Conservation (phyloP, 2,329 filamentous ascomycete genomes). For the Fusarium setosum region DNA sequence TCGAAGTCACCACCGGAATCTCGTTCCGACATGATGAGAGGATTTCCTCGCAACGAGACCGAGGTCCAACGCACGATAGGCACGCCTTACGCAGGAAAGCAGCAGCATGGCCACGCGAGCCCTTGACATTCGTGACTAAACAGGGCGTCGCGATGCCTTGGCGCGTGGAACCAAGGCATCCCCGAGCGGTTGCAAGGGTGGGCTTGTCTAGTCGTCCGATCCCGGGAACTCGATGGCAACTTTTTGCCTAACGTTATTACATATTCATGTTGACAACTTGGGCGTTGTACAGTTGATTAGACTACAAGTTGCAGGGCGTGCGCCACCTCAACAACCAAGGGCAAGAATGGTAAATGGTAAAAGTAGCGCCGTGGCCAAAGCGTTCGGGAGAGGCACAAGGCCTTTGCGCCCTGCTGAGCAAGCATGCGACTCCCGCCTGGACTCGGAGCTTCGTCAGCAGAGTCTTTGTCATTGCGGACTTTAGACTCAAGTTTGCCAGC, state of each 20-base stretch:
- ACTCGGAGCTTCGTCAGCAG: constrained; percentile 29
- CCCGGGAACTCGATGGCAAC: neutral
- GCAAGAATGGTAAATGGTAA: neutral
- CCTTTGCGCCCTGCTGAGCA: constrained; percentile 3
- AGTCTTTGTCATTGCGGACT: neutral
- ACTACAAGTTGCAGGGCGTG: neutral
- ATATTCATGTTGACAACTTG: neutral
- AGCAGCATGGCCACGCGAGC: neutral
- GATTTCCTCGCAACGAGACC: neutral
- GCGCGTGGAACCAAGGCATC: neutral
- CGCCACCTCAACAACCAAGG: neutral
- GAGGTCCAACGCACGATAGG: neutral
- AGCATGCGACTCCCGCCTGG: neutral
- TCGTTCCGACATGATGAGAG: neutral
- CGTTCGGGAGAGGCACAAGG: neutral
- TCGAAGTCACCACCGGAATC: no score
- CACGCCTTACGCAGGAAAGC: neutral
- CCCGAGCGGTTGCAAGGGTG: neutral
- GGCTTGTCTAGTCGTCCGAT: neutral
- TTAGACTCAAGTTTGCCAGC: neutral
- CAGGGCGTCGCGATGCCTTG: neutral
- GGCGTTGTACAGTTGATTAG: no score
- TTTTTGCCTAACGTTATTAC: neutral
- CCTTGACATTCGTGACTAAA: constrained; percentile 2
- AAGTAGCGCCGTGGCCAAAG: neutral